These are phyloP conservation scores for Neofusicoccum ribis DNA, from an alignment of 2,329 filamentous ascomycete species.

Conservation along the genomic window DNA sequence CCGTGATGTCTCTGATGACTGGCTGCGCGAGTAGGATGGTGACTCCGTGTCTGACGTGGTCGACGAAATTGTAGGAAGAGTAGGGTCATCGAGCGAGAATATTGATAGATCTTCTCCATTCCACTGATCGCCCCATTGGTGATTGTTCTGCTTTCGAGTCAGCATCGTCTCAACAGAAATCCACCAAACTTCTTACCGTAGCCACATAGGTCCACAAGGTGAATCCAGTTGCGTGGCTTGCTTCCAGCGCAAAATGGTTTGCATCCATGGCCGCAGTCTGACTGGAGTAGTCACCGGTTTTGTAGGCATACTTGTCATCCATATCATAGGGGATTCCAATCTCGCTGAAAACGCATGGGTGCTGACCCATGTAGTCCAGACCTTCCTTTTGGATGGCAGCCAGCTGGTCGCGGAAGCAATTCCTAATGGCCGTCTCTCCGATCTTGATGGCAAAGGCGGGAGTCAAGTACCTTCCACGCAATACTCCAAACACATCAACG, in stretches of 20 bases:
- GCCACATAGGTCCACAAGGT: constrained; percentile 86
- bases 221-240: constrained; percentile 78
- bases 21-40: constrained; percentile 57
- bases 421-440: constrained; percentile 89
- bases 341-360: constrained; percentile 87
- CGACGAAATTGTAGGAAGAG: constrained; percentile 45
- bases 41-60: constrained; percentile 40
- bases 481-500: constrained; percentile 87
- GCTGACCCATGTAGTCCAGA: constrained; percentile 80
- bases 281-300: constrained; percentile 90
- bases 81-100: constrained; percentile 77
- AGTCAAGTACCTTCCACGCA: constrained; percentile 83
- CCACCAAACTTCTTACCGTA: constrained; percentile 52
- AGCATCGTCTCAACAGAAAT: constrained; percentile 6
- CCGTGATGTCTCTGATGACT: constrained; percentile 46
- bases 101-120: constrained; percentile 97
- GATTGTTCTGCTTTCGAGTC: constrained; percentile 65
- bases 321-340: constrained; percentile 99
- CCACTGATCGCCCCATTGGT: constrained; percentile 90
- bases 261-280: constrained; percentile 93
- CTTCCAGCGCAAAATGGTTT: constrained; percentile 91
- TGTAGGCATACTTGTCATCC: constrained; percentile 94
- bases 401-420: constrained; percentile 88
- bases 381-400: constrained; percentile 82
- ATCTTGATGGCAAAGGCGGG: constrained; percentile 91